Percentiles rank a stretch among this genome's conserved stretches.
Conservation (phyloP, 371 early-diverging fungal genomes). For the Dichotomocladium elegans region DNA sequence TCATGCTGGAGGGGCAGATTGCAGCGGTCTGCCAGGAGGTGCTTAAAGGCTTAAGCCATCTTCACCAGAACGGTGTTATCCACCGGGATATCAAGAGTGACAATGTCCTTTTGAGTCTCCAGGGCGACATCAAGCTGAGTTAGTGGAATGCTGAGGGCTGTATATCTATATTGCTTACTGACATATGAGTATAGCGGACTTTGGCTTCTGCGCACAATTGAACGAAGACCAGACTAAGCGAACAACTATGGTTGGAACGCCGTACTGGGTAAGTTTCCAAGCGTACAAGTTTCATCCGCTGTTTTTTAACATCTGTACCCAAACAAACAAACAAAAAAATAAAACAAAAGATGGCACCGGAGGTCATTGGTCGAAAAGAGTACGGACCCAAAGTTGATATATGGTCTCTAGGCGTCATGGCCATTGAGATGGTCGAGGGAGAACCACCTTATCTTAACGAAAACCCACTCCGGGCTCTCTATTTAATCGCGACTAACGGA, state of each 20-base stretch:
- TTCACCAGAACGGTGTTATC: constrained; percentile 93
- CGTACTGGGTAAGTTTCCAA: constrained; percentile 79
- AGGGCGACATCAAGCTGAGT: constrained; percentile 91
- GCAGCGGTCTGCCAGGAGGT: constrained; percentile 90
- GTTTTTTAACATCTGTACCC: too few relatives aligned
- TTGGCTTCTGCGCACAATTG: constrained; percentile 94
- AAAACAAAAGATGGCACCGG: constrained; percentile 80
- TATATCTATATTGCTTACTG: neutral
- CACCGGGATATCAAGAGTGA: constrained; percentile 98
- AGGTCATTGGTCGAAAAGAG: constrained; percentile 88
- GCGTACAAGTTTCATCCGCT: too few relatives aligned
- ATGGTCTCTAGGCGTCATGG: constrained; percentile 97
- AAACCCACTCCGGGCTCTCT: constrained; percentile 83
- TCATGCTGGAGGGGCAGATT: constrained; percentile 95
- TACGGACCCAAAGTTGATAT: constrained; percentile 91
- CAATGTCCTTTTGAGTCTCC: constrained; percentile 83
- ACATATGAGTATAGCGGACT: constrained; percentile 67
- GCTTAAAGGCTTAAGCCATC: constrained; percentile 83
- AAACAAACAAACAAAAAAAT: too few relatives aligned
- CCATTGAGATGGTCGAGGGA: constrained; percentile 91
- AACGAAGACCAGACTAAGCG: constrained; percentile 76
- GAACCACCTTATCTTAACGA: constrained; percentile 96
- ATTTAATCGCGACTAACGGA: constrained; percentile 93
- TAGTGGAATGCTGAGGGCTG: constrained; percentile 19
- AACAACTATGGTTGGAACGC: constrained; percentile 91